Base-by-base conservation (phyloP, 2,329 filamentous ascomycete species). In the Ampelomyces quisqualis region DNA sequence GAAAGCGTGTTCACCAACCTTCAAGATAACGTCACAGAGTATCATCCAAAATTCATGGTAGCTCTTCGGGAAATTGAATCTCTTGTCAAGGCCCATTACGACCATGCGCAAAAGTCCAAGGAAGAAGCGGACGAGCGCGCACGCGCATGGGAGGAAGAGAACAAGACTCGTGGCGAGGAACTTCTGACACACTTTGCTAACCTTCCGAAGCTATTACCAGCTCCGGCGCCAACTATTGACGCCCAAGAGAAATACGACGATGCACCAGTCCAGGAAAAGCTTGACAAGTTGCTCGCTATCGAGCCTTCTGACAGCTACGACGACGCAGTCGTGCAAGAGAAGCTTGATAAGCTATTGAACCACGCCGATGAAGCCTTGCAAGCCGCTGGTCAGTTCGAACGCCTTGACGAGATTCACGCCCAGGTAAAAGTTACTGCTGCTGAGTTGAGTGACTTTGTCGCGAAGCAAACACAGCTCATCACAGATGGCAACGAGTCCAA, bases 31-130 rank as follows among this genome's bases (percentile, higher is more conserved):
- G 78, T 95, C 20, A 80, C 79, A 7, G 90, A 96, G 64, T 85
- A 86, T 51, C 86, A 96, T 55, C 93, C 93, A 1, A 86, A 94
- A 70, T 86, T 97, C 52, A 79, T 96, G 42, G 84, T 91, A 38
- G 81, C 87, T 0, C 81, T 98, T 51, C 86, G 89, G 57, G 88
- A 96, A 57, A 82, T 97, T n/a, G 77, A 94, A 26, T 75, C 82
- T 6, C 77, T 94, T 17, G 87, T 95, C 39, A 85, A 82, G 17
- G 81, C 94, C 62, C 90, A 97, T 64, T 95, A 86, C 58, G 89
- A 95, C 55, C 88, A 95, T 62, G 86, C 89, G 10, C 89, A 90
- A 68, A 77, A 79, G 30, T 64, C 70, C 8, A 70, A 72, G 31
- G 68, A 70, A 34, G 67, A 70, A 30, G 66, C 71, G 10, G 68